Evolutionary conservation across 805 yeast genomes (phyloP).

Genomic region (Zygosaccharomyces lentus): DNA sequence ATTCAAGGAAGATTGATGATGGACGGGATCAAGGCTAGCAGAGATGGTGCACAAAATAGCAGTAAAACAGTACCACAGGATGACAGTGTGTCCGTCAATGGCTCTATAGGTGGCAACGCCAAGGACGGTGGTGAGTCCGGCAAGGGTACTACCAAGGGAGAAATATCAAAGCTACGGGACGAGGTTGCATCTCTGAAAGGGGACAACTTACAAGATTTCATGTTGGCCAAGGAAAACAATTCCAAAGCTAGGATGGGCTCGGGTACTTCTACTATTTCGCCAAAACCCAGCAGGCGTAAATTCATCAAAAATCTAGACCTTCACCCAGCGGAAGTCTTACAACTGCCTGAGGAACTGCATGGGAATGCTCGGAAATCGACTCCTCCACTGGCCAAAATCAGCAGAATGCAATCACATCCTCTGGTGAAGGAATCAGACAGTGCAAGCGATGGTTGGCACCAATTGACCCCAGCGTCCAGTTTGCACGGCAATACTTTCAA

Average conservation of each 20-base stretch:
- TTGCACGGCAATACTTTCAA: constrained; percentile 20
- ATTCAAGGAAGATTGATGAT: neutral
- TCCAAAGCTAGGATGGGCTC: neutral
- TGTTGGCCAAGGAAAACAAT: constrained; percentile 3
- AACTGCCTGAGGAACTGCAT: neutral
- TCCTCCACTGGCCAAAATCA: constrained; percentile 7
- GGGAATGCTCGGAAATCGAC: neutral
- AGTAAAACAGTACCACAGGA: neutral
- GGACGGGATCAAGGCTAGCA: constrained; percentile 1
- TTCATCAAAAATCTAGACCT: neutral
- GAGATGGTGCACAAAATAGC: neutral
- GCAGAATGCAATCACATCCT: constrained; percentile 7
- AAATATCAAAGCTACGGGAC: constrained; percentile 6
- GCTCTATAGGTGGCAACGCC: neutral
- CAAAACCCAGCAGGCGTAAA: constrained; percentile 1
- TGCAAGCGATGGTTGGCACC: constrained; percentile 5
- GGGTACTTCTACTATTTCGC: neutral
- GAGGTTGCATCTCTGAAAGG: constrained; percentile 12
- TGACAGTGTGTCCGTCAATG: neutral
- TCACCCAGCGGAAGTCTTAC: neutral
- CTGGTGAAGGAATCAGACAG: constrained; percentile 6
- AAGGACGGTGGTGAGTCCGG: neutral
- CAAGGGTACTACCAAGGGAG: constrained; percentile 1
- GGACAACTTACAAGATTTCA: constrained; percentile 7
- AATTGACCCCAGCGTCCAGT: constrained; percentile 9